These are phyloP conservation scores for Sclerotinia trifoliorum DNA, from an alignment of 2,329 filamentous ascomycete species.

Conservation along the genomic window DNA sequence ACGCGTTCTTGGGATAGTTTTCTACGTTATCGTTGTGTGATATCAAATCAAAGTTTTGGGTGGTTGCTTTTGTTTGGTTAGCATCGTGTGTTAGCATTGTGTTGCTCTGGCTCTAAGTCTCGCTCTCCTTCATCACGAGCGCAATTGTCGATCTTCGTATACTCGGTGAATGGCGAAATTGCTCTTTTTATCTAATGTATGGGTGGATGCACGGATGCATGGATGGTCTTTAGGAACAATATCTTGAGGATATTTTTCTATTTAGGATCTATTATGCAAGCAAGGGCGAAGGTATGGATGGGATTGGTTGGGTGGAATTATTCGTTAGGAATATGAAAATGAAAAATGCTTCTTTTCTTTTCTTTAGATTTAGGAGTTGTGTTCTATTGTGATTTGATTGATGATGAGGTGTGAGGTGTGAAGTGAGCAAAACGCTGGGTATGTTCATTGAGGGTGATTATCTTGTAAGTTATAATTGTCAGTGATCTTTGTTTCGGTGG, in stretches of 20 bases:
- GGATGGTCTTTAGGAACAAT: conserved; percentile 11
- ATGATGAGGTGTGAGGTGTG: background rate
- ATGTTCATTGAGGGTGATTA: background rate
- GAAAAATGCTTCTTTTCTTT: background rate
- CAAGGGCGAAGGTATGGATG: conserved; percentile 13
- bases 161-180: conserved; percentile 17
- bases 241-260: background rate
- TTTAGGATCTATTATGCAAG: background rate
- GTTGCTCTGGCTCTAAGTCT: background rate
- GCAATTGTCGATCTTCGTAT: background rate
- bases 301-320: conserved; percentile 5
- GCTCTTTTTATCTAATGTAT: conserved; percentile 11
- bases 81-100: conserved; percentile 12
- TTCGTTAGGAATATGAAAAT: conserved; percentile 4
- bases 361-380: background rate
- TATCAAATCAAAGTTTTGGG: conserved; percentile 10
- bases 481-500: background rate
- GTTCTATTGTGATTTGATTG: background rate
- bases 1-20: conserved; percentile 9
- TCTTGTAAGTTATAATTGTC: background rate
- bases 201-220: conserved; percentile 8
- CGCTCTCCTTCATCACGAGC: background rate
- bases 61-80: conserved; percentile 10
- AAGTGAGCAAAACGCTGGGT: background rate
- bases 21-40: conserved; percentile 6